Percentiles rank a stretch among this genome's conserved stretches.
Evolutionary conservation across 495 filamentous ascomycete genomes (phyloP).

Genomic region (Aspergillus saccharolyticus): DNA sequence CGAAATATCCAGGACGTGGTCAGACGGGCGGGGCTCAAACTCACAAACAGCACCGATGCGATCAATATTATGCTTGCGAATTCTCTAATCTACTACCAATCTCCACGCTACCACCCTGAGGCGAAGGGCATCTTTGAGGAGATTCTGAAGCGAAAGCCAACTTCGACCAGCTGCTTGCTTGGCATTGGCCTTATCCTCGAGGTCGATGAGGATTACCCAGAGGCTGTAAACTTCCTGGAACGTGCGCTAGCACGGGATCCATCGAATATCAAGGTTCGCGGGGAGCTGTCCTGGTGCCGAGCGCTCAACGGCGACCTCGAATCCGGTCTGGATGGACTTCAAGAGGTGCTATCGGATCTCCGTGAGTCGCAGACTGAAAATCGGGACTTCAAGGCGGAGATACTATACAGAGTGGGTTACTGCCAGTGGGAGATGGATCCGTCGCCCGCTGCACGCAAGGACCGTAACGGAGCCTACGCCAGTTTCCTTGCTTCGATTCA

Average conservation of each 20-base stretch:
- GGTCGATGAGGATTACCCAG: constrained; percentile 79
- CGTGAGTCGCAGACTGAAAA: constrained; percentile 49
- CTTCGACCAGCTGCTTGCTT: constrained; percentile 73
- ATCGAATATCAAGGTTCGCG: constrained; percentile 66
- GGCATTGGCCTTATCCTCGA: constrained; percentile 88
- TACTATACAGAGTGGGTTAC: constrained; percentile 80
- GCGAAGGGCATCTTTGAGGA: constrained; percentile 76
- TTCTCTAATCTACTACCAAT: constrained; percentile 77
- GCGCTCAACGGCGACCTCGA: constrained; percentile 72
- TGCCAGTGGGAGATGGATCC: constrained; percentile 82
- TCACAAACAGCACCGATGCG: constrained; percentile 64
- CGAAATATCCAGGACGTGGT: constrained; percentile 54
- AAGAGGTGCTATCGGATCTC: constrained; percentile 59
- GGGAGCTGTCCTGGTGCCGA: constrained; percentile 85
- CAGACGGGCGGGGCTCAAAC: constrained; percentile 56
- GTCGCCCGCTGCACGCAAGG: constrained; percentile 65
- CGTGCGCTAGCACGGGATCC: constrained; percentile 67
- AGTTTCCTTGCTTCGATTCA: constrained; percentile 81
- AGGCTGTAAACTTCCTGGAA: constrained; percentile 71
- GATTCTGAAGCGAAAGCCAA: constrained; percentile 65
- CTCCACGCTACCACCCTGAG: constrained; percentile 83
- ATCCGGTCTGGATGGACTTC: constrained; percentile 59
- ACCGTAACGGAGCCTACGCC: constrained; percentile 71
- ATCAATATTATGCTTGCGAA: constrained; percentile 74
- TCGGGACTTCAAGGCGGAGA: constrained; percentile 72